Evolutionary conservation across 306 rosid species (phyloP).

Genomic region (Mimosa pudica): DNA sequence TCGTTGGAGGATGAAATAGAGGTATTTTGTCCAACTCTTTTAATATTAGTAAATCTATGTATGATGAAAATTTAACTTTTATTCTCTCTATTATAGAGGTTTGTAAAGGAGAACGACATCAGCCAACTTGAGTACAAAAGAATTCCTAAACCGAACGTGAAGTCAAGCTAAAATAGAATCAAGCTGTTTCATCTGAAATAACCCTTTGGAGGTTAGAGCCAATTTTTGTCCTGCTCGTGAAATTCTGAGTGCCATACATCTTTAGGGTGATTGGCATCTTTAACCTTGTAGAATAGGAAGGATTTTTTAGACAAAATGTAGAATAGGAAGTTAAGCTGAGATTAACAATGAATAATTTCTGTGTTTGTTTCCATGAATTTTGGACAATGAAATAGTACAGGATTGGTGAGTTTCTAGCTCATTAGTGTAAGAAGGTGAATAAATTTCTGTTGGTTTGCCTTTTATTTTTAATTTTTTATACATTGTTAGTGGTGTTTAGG

Average conservation of each 20-base stretch:
- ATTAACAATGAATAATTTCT: constrained; percentile 24
- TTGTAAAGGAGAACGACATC: constrained; percentile 80
- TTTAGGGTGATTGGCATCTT: constrained; percentile 26
- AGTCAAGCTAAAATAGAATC: constrained; percentile 43
- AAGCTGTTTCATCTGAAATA: constrained; percentile 13
- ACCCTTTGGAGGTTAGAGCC: constrained; percentile 12
- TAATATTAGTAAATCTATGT: constrained; percentile 2
- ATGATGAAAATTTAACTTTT: constrained; percentile 22
- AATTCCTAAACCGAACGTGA: constrained; percentile 73
- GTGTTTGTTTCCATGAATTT: constrained; percentile 14
- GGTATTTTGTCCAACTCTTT: constrained; percentile 42
- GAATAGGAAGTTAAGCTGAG: constrained; percentile 23
- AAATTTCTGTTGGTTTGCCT: constrained; percentile 24
- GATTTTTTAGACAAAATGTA: not conserved
- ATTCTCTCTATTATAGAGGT: constrained; percentile 45
- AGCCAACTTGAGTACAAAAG: constrained; percentile 67
- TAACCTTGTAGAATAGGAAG: constrained; percentile 25
- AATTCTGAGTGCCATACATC: constrained; percentile 10
- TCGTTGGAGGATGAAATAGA: constrained; percentile 74
- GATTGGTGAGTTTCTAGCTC: constrained; percentile 20
- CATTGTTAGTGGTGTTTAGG: too few relatives aligned
- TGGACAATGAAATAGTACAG: constrained; percentile 30
- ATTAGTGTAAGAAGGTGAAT: constrained; percentile 14
- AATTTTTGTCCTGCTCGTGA: constrained; percentile 18
- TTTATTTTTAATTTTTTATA: too few relatives aligned